phyloP scores from a whole-genome alignment of 2,329 filamentous ascomycete genomes.

The Stenocarpella maydis region DNA sequence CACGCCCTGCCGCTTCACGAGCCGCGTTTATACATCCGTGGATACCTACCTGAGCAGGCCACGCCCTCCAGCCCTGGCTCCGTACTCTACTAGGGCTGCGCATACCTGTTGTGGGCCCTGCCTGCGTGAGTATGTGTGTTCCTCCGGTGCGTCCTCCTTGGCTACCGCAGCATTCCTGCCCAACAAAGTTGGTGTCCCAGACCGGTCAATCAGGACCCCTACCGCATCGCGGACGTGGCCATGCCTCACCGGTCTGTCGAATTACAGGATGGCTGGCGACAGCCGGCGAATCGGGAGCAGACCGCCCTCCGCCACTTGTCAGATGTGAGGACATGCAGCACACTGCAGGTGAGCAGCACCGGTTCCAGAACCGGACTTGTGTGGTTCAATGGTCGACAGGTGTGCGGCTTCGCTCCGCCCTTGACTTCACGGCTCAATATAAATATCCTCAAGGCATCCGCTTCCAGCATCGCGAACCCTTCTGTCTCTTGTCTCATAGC shows the following conservation, averaged over 20 bases:
- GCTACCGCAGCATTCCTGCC: conserved; percentile 18
- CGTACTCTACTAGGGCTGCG: conserved; percentile 1
- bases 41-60: conserved; percentile 4
- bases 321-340: background rate
- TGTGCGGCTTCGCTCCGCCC: background rate
- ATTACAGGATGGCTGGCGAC: conserved; percentile 5
- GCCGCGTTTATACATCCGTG: conserved; percentile 16
- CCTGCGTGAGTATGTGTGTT: conserved; percentile 17
- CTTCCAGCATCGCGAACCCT: background rate
- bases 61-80: background rate
- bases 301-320: conserved; percentile 4
- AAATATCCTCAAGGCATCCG: background rate
- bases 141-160: conserved; percentile 19
- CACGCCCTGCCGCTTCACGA: conserved; percentile 15
- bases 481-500: background rate
- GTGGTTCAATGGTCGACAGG: background rate
- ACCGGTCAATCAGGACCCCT: conserved; percentile 15
- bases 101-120: conserved; percentile 12
- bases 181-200: conserved; percentile 17
- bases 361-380: background rate
- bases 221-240: conserved; percentile 17
- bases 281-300: conserved; percentile 13
- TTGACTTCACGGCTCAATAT: background rate
- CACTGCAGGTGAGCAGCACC: conserved; percentile 11
- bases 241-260: conserved; percentile 19